Conservation (phyloP, 2,329 filamentous ascomycete species). For the Dryadomyces quercus-mongolicae region DNA sequence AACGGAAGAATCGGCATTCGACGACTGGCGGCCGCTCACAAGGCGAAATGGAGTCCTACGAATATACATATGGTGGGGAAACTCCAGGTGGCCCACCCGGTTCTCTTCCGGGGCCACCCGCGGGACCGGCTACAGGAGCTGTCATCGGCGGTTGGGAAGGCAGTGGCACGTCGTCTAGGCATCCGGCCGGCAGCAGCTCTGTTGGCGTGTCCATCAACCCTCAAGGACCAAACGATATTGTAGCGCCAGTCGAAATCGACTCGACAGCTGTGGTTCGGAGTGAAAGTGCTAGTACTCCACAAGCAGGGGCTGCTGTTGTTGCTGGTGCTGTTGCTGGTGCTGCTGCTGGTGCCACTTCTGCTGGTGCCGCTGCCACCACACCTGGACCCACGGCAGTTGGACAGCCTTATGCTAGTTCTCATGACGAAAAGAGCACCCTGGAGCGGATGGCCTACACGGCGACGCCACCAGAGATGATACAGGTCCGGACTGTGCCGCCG, state of each 20-base stretch:
- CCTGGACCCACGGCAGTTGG: background rate
- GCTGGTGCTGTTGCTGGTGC: background rate
- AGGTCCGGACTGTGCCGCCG: background rate
- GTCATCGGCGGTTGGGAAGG: background rate
- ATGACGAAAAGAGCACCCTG: conserved; percentile 2
- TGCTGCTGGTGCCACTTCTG: background rate
- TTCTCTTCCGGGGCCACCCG: background rate
- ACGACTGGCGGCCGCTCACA: background rate
- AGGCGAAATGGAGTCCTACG: background rate
- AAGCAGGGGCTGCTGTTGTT: background rate
- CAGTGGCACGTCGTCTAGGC: background rate
- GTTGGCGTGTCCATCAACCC: conserved; percentile 30
- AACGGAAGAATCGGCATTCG: conserved; percentile 10
- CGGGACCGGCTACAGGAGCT: background rate
- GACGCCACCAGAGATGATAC: background rate
- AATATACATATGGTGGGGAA: background rate
- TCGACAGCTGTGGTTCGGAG: conserved; percentile 13
- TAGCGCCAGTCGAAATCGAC: conserved; percentile 42
- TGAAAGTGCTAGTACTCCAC: background rate
- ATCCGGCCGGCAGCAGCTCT: background rate
- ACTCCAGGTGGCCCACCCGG: background rate
- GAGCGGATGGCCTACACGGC: conserved; percentile 1
- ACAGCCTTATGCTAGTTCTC: background rate
- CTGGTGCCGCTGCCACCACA: background rate
- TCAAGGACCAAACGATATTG: conserved; percentile 35